Evolutionary conservation across 345 rosid genomes (phyloP), one percentile per base, ranked within the genome.

Genomic region (Zanthoxylum bungeanum): DNA sequence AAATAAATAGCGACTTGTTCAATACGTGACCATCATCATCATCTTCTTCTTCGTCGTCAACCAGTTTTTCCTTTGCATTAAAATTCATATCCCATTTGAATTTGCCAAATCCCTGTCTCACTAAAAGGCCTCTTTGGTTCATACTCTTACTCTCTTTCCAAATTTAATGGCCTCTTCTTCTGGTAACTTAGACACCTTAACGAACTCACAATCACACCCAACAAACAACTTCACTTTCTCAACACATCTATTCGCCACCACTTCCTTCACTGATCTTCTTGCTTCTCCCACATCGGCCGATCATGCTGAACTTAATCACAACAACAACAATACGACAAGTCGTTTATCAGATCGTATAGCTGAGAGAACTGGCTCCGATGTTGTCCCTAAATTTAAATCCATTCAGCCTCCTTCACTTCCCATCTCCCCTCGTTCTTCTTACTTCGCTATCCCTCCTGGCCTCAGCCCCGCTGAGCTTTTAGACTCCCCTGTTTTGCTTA

Each of bases 341-440:
- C n/a, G n/a, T n/a, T n/a, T n/a, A 10, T 70, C 82, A 24, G 93
- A 85, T 58, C 83, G 75, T 39, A 78, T 83, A 50, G 84, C 80
- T 0, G 89, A 89, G 69, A 76, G 84, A 59, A 85, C 83, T n/a
- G 91, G 91, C 21, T 85, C 91, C 0, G 93, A 88, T n/a, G n/a
- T n/a, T 63, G 85, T 91, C 1, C 98, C 97, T 0, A 93, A 91
- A 79, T 93, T 91, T 78, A 93, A 91, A 78, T 82, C 98, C 11
- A 80, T 82, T 57, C 85, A 88, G 2, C 95, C 95, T 5, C 93
- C 93, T 68, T 86, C 96, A 37, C 82, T 91, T 3, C 99, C 96
- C 27, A 75, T 93, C 63, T 90, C 99, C 57, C 90, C 92, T 21
- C 95, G 84, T 66, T 84, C 96, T 73, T 76, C 91, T 66, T 91